phyloP scores from a whole-genome alignment of 768 basidiomycete genomes.

The Leucocoprinus leucothites region DNA sequence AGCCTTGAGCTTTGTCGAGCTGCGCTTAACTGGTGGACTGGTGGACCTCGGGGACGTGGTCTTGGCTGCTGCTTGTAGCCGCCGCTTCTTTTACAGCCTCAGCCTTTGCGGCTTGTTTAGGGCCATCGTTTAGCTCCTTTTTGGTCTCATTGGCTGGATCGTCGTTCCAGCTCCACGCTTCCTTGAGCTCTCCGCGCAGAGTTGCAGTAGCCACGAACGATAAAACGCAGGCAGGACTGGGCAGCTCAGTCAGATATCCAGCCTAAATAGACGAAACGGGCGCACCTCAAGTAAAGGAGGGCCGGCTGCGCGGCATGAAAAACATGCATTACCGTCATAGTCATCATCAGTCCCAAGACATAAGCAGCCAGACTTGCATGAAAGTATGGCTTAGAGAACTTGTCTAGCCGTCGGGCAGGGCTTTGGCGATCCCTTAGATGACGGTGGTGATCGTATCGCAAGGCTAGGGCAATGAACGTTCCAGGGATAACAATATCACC shows the following conservation, averaged over 20 bases:
- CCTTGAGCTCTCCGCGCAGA: conserved; percentile 63
- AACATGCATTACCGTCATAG: conserved; percentile 84
- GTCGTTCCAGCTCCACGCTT: conserved; percentile 75
- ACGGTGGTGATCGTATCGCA: conserved; percentile 77
- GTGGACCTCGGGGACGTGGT: too few species aligned
- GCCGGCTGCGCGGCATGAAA: conserved; percentile 84
- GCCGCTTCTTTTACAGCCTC: not conserved
- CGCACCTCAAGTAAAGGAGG: conserved; percentile 84
- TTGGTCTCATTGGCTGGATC: conserved; percentile 21
- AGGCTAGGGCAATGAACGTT: conserved; percentile 75
- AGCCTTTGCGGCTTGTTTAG: conserved; percentile 10
- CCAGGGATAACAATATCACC: conserved; percentile 78
- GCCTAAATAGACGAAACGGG: not conserved
- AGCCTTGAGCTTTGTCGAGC: too few species aligned
- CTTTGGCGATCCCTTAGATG: conserved; percentile 21
- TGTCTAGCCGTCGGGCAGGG: conserved; percentile 18
- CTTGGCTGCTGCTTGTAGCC: too few species aligned
- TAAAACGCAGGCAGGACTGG: conserved; percentile 73
- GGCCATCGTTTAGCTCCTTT: conserved; percentile 17
- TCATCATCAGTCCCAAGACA: conserved; percentile 63
- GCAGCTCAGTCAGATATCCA: not conserved
- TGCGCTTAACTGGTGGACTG: too few species aligned
- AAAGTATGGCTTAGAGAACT: conserved; percentile 76
- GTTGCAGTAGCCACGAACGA: conserved; percentile 61
- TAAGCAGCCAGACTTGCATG: conserved; percentile 67